Percentiles rank a stretch among this genome's conserved stretches.
Conservation (phyloP, 495 filamentous ascomycete species). For the Mycothermus thermophilus region DNA sequence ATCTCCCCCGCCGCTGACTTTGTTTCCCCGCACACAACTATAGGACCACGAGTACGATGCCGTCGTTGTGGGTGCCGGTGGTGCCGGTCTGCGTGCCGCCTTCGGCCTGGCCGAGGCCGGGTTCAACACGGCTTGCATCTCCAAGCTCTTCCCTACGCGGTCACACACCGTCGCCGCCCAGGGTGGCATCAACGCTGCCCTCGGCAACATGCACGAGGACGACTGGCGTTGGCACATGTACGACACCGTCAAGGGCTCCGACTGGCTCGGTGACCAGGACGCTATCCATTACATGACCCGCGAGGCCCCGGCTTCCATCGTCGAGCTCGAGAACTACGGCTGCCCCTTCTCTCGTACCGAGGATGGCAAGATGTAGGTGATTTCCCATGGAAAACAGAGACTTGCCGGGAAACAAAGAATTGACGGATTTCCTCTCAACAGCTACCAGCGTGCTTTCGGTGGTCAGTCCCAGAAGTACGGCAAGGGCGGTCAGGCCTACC, state of each 20-base stretch:
- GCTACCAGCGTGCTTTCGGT: constrained; percentile 93
- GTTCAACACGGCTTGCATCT: constrained; percentile 97
- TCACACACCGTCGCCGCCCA: constrained; percentile 92
- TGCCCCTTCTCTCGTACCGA: constrained; percentile 97
- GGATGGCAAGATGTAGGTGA: constrained; percentile 72
- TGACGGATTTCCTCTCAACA: constrained; percentile 8
- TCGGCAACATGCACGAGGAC: constrained; percentile 79
- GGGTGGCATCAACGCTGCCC: constrained; percentile 88
- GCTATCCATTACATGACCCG: constrained; percentile 99
- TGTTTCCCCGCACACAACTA: too few species aligned
- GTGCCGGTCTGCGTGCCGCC: constrained; percentile 84
- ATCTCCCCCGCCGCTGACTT: constrained; percentile 1
- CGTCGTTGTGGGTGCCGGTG: constrained; percentile 87
- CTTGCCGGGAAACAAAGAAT: neutral
- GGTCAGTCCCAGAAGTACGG: constrained; percentile 90
- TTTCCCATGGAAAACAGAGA: neutral
- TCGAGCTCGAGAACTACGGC: constrained; percentile 94
- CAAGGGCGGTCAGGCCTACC: constrained; percentile 93
- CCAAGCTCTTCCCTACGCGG: constrained; percentile 92
- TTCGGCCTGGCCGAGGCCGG: constrained; percentile 95
- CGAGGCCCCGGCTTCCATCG: constrained; percentile 80
- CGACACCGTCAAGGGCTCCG: constrained; percentile 95
- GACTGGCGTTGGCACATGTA: constrained; percentile 99
- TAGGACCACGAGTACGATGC: constrained; percentile 57
- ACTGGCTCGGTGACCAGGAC: constrained; percentile 98